Evolutionary conservation across 208 protist genomes (phyloP), one percentile per base, ranked within the genome.

Genomic region (Jaenimonas drosophilae): DNA sequence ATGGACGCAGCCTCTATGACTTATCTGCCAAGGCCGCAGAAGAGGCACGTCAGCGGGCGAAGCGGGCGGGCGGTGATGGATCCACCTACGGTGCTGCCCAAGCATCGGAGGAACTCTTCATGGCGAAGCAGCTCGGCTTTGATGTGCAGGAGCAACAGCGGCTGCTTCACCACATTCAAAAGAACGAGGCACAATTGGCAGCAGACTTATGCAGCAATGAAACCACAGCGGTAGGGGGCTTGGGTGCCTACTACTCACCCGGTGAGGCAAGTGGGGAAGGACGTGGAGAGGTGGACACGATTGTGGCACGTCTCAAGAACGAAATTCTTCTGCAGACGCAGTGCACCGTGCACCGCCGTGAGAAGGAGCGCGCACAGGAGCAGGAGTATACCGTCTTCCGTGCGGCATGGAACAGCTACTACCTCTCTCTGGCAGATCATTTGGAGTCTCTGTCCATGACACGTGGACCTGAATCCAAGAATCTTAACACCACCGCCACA

Each of bases 51-150:
- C 49, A 70, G 20, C 60, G 56, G 20, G 53, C 55, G 11, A 54
- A 48, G 27, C 59, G 57, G 11, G 38, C 4, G 37, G 27, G 38
- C 5, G 9, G 33, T 11, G 46, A 46, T 16, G 52, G 33, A n/a
- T 12, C 36, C 1, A 26, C 43, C 28, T 38, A 70, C 4, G 49
- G 51, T 0, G 63, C 59, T 11, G 69, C 72, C 28, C 69, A 80
- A 32, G 72, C 77, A 24, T 85, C 77, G 3, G 82, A 80, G 31
- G 76, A 91, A 48, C 69, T 91, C 21, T 91, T 91, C 51, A 79
- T 91, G 77, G 69, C 82, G 2, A 64, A 68, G 50, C 56, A 82
- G 41, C 76, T 85, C 49, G 76, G 74, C 38, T 85, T 91, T 32
- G 80, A 91, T 40, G 54, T 81, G 4, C 67, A 74, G 43, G 82